Conservation (phyloP, 2,329 filamentous ascomycete species). For the Plenodomus tracheiphilus region DNA sequence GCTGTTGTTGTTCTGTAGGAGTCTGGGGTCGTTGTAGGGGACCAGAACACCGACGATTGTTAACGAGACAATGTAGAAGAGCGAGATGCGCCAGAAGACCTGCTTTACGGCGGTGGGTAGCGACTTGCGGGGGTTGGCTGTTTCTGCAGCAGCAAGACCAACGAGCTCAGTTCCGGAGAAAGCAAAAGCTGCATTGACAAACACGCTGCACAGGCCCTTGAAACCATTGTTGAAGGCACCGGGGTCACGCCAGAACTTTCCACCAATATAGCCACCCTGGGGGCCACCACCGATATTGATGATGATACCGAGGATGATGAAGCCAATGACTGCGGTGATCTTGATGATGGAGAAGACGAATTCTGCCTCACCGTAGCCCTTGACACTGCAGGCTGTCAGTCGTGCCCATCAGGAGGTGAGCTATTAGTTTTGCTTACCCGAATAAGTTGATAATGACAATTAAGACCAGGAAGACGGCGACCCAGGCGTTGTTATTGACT, state of each 20-base stretch:
- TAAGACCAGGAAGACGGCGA: constrained; percentile 75
- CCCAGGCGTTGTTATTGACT: constrained; percentile 65
- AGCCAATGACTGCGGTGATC: constrained; percentile 81
- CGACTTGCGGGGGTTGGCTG: constrained; percentile 77
- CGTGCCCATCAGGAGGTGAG: not conserved
- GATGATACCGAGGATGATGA: constrained; percentile 85
- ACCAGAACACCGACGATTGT: constrained; percentile 82
- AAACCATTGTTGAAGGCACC: constrained; percentile 86
- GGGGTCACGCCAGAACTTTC: constrained; percentile 73
- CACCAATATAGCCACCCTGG: constrained; percentile 74
- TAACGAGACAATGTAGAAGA: constrained; percentile 84
- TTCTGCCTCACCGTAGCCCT: constrained; percentile 86
- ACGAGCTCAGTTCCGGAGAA: constrained; percentile 79
- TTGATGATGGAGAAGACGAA: constrained; percentile 88
- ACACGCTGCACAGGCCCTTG: constrained; percentile 78
- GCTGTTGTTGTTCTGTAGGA: constrained; percentile 62
- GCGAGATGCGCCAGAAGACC: constrained; percentile 79
- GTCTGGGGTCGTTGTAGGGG: constrained; percentile 67
- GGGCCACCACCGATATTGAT: constrained; percentile 75
- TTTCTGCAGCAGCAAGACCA: constrained; percentile 77
- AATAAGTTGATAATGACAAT: constrained; percentile 75
- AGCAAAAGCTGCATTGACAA: constrained; percentile 75
- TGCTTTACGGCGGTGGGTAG: constrained; percentile 90
- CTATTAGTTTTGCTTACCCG: constrained; percentile 9
- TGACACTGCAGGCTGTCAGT: constrained; percentile 64